Evolutionary conservation across 78 protist genomes (phyloP).

Genomic region (Mastigamoeba balamuthi): DNA sequence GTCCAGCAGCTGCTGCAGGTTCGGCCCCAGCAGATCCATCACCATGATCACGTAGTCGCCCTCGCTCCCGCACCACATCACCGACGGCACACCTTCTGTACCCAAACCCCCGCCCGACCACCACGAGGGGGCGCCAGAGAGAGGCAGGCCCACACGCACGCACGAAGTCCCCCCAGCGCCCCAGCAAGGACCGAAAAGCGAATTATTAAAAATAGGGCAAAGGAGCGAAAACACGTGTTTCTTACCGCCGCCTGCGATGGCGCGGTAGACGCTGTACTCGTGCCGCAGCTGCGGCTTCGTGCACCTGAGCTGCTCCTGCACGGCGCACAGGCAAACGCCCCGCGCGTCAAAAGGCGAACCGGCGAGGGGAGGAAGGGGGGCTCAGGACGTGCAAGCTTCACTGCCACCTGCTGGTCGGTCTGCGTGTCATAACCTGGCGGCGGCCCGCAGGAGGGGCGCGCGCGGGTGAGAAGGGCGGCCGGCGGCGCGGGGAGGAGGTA

Average conservation of each 20-base stretch:
- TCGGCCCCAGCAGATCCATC: constrained; percentile 95
- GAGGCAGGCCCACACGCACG: neutral
- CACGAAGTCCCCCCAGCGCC: too few relatives aligned
- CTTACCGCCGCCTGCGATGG: neutral
- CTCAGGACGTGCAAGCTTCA: neutral
- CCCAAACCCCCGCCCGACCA: too few relatives aligned
- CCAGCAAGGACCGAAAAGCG: too few relatives aligned
- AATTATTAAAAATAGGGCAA: too few relatives aligned
- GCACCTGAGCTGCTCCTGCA: neutral
- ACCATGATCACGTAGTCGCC: constrained; percentile 89
- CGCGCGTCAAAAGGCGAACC: neutral
- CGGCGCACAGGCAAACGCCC: too few relatives aligned
- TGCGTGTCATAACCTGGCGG: neutral
- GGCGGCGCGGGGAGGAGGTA: neutral
- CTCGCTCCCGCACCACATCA: constrained; percentile 27
- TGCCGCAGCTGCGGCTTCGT: neutral
- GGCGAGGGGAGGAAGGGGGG: neutral
- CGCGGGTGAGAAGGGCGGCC: neutral
- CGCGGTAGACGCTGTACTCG: neutral
- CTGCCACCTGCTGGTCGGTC: neutral
- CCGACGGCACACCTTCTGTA: neutral
- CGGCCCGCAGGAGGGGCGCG: neutral
- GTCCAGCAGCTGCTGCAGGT: constrained; percentile 91
- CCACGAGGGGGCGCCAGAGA: neutral
- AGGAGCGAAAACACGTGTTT: too few relatives aligned